Evolutionary conservation across 495 filamentous ascomycete species (phyloP), one percentile per base, ranked within the genome.

Genomic region (Aspergillus panamensis): DNA sequence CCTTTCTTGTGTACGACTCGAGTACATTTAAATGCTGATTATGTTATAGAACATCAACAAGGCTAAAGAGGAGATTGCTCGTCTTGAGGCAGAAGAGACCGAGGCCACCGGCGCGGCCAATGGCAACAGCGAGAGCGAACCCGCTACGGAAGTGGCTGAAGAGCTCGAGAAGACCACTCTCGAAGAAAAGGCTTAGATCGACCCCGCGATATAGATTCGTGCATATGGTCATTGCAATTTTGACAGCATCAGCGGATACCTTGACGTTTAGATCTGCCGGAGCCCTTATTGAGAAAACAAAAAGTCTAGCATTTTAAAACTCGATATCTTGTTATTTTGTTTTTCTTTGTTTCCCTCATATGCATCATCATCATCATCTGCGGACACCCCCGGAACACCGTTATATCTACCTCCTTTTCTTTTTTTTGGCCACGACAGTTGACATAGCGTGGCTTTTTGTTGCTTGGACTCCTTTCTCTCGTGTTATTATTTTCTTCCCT

Each of bases 11-110:
- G 1, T 20, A 6, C 14, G 8, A 19, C 14, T 35, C 30, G 21
- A 45, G 40, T 53, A 35, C 12, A n/a, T n/a, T n/a, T n/a, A 33
- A 31, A 33, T 51, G 53, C 58, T 65, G 59, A 73, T 43, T 52
- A 17, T n/a, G 39, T 4, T 57, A 58, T 65, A 90, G 87, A 91
- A 91, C 70, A 86, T 91, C 68, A 81, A 82, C 58, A 85, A 84
- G 64, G 85, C 84, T 50, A 73, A 87, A 68, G 84, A 84, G 55
- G 85, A 87, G 61, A 88, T 88, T 62, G 79, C 82, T 54, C 78
- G 78, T 48, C 77, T 88, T 21, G 85, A 88, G 65, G 78, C 67
- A 72, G 84, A 77, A 72, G 75, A 66, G 59, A 67, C 61, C 51
- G 71, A 69, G 29, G 59, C 69, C 57, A 76, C 68, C 55, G 62